phyloP scores from a whole-genome alignment of 1,284 basidiomycete genomes.

The Peniophora sp. region DNA sequence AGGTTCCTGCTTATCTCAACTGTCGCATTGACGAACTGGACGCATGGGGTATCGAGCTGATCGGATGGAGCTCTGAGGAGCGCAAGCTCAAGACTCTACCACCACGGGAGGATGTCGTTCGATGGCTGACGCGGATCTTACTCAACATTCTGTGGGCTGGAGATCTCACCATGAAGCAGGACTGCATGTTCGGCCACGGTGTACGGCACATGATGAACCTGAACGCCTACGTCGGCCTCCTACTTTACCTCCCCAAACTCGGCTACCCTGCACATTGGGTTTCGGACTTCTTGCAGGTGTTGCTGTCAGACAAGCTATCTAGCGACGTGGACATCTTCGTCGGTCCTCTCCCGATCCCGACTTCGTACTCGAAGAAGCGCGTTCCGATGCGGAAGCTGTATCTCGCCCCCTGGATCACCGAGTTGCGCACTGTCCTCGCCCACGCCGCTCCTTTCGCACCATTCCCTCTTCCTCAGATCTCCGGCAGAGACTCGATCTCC shows the following conservation, averaged over 20 bases:
- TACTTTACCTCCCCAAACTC: slow-evolving; percentile 27
- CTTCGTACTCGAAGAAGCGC: too few species aligned
- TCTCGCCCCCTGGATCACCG: slow-evolving; percentile 23
- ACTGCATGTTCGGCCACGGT: slow-evolving; percentile 9
- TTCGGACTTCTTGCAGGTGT: slow-evolving; percentile 21
- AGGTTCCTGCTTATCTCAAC: too few species aligned
- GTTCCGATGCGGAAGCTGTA: slow-evolving; percentile 17
- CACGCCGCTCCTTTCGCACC: slow-evolving; percentile 18
- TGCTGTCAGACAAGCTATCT: slow-evolving; percentile 20
- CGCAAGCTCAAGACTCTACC: slow-evolving; percentile 21
- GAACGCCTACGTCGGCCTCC: slow-evolving; percentile 25
- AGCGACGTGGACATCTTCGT: slow-evolving; percentile 21
- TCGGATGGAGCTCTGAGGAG: slow-evolving; percentile 14
- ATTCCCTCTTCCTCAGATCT: slow-evolving; percentile 20
- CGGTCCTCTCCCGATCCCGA: slow-evolving; percentile 21
- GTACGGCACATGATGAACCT: slow-evolving; percentile 30
- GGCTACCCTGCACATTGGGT: slow-evolving; percentile 29
- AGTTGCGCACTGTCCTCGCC: slow-evolving; percentile 23
- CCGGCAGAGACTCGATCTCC: slow-evolving; percentile 17
- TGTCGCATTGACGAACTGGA: too few species aligned
- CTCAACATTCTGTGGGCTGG: slow-evolving; percentile 26
- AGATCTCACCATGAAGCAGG: slow-evolving; percentile 15
- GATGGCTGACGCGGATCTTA: slow-evolving; percentile 30
- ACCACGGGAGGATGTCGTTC: slow-evolving; percentile 22
- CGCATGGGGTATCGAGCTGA: slow-evolving; percentile 15